These are phyloP conservation scores for Evernia prunastri DNA, from an alignment of 495 filamentous ascomycete species.

Conservation along the genomic window DNA sequence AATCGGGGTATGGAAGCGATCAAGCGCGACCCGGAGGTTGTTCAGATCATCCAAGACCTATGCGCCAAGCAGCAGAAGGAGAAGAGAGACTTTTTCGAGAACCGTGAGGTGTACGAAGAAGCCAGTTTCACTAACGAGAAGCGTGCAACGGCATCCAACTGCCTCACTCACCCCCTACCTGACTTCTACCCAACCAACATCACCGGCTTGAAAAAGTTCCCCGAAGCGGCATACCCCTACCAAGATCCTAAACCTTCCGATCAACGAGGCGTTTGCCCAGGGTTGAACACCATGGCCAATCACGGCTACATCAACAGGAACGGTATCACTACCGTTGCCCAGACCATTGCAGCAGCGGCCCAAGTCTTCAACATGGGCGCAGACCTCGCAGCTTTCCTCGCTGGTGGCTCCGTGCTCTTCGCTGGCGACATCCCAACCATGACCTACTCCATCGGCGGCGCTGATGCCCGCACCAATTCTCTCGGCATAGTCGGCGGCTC, in stretches of 20 bases:
- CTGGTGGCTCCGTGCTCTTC: background rate
- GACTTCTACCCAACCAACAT: conserved; percentile 9
- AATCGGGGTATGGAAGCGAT: background rate
- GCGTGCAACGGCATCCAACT: background rate
- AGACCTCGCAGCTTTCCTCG: background rate
- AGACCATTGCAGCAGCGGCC: background rate
- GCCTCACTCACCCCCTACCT: background rate
- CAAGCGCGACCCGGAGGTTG: background rate
- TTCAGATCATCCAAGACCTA: background rate
- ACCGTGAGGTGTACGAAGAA: background rate
- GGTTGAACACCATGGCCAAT: background rate
- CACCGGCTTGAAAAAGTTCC: conserved; percentile 7
- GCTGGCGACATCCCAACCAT: conserved; percentile 5
- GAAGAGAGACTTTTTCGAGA: background rate
- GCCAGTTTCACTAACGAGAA: background rate
- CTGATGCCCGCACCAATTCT: conserved; percentile 5
- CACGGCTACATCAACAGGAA: background rate
- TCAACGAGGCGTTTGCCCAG: background rate
- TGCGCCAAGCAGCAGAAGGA: background rate
- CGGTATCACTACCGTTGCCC: background rate
- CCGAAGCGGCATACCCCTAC: background rate
- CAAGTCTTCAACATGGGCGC: background rate
- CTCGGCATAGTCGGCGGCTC: background rate
- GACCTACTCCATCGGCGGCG: conserved; percentile 7
- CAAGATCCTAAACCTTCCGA: background rate